Percentiles rank a stretch among this genome's conserved stretches.
phyloP scores from a whole-genome alignment of 768 basidiomycete genomes.

The Mycena alexandri region DNA sequence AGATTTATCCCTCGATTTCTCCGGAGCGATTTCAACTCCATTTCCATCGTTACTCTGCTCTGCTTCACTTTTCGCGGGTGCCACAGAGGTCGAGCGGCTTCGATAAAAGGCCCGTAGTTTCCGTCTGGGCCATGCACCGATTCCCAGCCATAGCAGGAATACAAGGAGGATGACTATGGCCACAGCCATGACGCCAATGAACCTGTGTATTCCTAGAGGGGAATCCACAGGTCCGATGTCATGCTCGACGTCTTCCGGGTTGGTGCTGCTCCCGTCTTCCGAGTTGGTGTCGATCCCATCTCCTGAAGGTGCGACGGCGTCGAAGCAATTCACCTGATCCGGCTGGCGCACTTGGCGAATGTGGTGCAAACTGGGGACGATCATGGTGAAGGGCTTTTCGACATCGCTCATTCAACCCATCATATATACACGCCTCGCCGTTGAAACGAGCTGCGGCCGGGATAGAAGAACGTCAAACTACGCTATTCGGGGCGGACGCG shows the following conservation, averaged over 20 bases:
- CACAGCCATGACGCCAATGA: slow-evolving; percentile 61
- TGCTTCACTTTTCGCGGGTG: slow-evolving; percentile 15
- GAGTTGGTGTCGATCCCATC: slow-evolving; percentile 35
- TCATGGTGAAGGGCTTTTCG: slow-evolving; percentile 1
- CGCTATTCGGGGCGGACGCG: slow-evolving; percentile 23
- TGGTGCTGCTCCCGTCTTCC: slow-evolving; percentile 3
- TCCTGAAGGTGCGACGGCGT: slow-evolving; percentile 41
- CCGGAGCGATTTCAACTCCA: too few species aligned
- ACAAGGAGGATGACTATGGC: slow-evolving; percentile 49
- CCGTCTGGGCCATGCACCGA: slow-evolving; percentile 51
- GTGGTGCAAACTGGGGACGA: neutral
- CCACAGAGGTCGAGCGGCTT: slow-evolving; percentile 8
- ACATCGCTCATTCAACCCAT: neutral
- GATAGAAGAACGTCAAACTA: slow-evolving; percentile 7
- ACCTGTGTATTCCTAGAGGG: slow-evolving; percentile 54
- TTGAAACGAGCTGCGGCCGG: slow-evolving; percentile 21
- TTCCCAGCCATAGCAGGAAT: slow-evolving; percentile 52
- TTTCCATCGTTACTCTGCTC: neutral
- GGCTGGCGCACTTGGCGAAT: slow-evolving; percentile 12
- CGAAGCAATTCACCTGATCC: slow-evolving; percentile 13
- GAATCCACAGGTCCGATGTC: slow-evolving; percentile 41
- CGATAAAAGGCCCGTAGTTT: slow-evolving; percentile 36
- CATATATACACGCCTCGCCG: slow-evolving; percentile 3
- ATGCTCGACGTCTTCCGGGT: slow-evolving; percentile 23
- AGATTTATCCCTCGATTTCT: too few species aligned